Conservation (phyloP, 257 asterid genomes). For the Datura wrightii region DNA sequence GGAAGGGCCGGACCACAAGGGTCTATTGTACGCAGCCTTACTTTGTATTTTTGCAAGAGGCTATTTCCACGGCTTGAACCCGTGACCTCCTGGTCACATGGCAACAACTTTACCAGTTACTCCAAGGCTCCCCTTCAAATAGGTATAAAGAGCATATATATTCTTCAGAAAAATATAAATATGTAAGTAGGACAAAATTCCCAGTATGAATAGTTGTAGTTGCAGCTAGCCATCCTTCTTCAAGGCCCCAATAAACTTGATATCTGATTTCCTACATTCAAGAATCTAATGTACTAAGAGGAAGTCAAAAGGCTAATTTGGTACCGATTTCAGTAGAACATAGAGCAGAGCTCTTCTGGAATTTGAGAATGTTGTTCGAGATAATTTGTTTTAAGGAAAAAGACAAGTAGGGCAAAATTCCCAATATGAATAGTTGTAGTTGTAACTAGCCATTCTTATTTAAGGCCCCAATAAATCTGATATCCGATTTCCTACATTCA, state of each 20-base stretch:
- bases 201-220: neutral
- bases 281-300: neutral
- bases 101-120: too few relatives aligned
- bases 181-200: neutral
- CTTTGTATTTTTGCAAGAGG: too few relatives aligned
- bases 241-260: neutral
- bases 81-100: too few relatives aligned
- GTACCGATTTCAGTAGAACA: neutral
- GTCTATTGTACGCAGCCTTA: too few relatives aligned
- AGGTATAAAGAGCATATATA: conserved; percentile 2
- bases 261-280: neutral
- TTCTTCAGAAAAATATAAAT: neutral
- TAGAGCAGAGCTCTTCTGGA: neutral
- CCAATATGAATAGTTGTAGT: neutral
- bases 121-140: too few relatives aligned
- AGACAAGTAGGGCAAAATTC: neutral
- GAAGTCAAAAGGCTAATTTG: neutral
- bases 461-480: neutral
- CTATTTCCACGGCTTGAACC: too few relatives aligned
- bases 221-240: conserved; percentile 16
- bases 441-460: neutral
- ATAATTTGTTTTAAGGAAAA: neutral
- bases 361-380: neutral
- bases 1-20: too few relatives aligned
- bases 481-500: neutral